Evolutionary conservation across 2,329 filamentous ascomycete genomes (phyloP), one percentile per base, ranked within the genome.

Genomic region (Ophiostoma tasmaniense): DNA sequence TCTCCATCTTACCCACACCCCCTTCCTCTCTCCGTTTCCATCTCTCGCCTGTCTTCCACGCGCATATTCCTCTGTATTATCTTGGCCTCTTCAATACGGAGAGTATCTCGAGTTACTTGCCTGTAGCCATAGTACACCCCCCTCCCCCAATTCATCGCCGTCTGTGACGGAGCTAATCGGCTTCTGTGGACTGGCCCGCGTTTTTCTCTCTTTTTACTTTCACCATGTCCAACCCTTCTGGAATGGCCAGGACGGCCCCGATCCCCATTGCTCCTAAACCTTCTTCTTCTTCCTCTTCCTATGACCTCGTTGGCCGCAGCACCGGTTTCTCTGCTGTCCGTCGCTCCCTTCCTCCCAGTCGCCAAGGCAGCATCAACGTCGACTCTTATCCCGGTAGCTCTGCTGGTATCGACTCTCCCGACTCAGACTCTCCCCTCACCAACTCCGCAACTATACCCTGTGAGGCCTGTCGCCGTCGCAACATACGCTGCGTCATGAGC

Each of bases 381-480:
- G 82, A 86, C 72, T 78, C 81, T 69, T 82, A 80, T 71, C 80
- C 82, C 68, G 79, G 80, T 73, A 84, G 82, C 75, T 80, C 83
- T 75, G 82, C 81, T 75, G 82, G 82, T 74, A 79, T 83, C 72
- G 82, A 82, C 73, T 85, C 84, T 22, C 80, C 81, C 61, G 85
- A 85, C 69, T 83, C 82, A 77, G 75, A 80, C 77, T 77, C 79
- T 77, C 77, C 79, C 76, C 76, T 74, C 76, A 77, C 77, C 71
- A 76, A 78, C 70, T 79, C 81, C 67, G 80, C 81, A 70, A 74
- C 79, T 70, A 80, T 84, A 69, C 85, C 88, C 52, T 92, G 90
- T 79, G 89, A 92, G 80, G 87, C 89, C 70, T 95, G 92, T 78
- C 84, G 89, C 72, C 84, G 85, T 78, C 86, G 90, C 73, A 90